Evolutionary conservation across 1,284 basidiomycete genomes (phyloP), one percentile per base, ranked within the genome.

Genomic region (Stereum hirsutum): DNA sequence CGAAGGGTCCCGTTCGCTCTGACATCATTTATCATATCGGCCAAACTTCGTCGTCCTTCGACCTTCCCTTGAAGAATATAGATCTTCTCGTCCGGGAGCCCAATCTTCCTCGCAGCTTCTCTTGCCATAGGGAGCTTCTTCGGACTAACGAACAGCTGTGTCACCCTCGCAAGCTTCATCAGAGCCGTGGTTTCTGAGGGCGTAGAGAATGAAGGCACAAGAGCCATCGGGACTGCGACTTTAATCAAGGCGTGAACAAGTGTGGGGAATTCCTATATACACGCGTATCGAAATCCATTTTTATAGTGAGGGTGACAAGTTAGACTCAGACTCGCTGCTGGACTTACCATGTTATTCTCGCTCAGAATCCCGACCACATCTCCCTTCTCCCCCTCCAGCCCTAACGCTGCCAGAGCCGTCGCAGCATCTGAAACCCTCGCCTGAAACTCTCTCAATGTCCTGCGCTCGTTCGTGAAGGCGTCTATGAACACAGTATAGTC

Each of bases 301-400:
- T 10, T 3, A 30, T 6, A 23, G 5, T 11, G 26, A 38, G 11
- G 20, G 19, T 12, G 12, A 26, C 20, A 26, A 23, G 8, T 8
- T n/a, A 30, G n/a, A 10, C 8, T 30, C 28, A 8, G 28, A n/a
- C 28, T 10, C 8, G 28, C 10, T 10, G 20, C 10, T 17, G 28
- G 12, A 63, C 68, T 49, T 59, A 86, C 85, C 57, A 79, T 57
- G 33, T 71, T 77, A 54, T 87, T 89, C 41, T 78, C 71, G 57
- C 75, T 75, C 52, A 85, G 70, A 11, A 88, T 71, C 2, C 79
- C 85, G 23, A 85, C 63, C 23, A 84, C 72, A 47, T 81, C 79
- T 1, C 64, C 65, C 3, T 66, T 60, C 17, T 62, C 1, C 58
- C 54, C n/a, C 26, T 70, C 56, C 0, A 57, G 49, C 11, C 60